A percentile compares a stretch with the other conserved stretches of the same genome.
These are phyloP conservation scores for Euphrasia confusa DNA, from an alignment of 257 asterid species.

Conservation along the genomic window DNA sequence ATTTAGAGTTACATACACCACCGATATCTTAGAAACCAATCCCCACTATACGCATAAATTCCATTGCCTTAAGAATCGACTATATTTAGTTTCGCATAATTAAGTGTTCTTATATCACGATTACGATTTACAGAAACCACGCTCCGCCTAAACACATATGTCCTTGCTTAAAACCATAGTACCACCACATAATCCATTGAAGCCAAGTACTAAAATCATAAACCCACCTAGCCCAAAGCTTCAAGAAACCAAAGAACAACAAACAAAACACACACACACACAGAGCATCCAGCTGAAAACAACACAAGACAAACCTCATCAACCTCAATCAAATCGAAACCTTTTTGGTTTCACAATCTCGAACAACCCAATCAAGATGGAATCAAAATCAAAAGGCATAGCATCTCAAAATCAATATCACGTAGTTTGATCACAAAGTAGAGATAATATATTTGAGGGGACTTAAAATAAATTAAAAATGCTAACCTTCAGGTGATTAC, in stretches of 20 bases:
- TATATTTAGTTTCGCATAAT: too few species aligned
- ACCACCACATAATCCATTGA: too few species aligned
- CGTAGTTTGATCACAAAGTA: too few species aligned
- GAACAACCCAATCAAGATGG: neutral
- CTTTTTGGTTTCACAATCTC: neutral
- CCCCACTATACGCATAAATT: neutral
- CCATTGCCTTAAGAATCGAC: too few species aligned
- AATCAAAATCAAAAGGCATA: neutral
- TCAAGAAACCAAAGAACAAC: neutral
- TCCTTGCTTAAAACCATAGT: too few species aligned
- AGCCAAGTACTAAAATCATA: neutral
- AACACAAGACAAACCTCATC: neutral
- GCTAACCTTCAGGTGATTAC: slow-evolving; percentile 37
- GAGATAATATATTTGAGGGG: too few species aligned
- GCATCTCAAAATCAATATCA: neutral
- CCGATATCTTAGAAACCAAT: neutral
- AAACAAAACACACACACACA: neutral
- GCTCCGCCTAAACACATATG: neutral
- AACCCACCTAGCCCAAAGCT: neutral
- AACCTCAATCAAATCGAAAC: neutral
- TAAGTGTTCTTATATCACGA: too few species aligned
- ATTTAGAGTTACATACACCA: neutral
- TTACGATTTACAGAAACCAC: too few species aligned
- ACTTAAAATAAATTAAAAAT: neutral
- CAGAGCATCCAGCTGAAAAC: neutral